Base-by-base conservation (phyloP, 164 flowering plant species). In the Litsea cubeba region DNA sequence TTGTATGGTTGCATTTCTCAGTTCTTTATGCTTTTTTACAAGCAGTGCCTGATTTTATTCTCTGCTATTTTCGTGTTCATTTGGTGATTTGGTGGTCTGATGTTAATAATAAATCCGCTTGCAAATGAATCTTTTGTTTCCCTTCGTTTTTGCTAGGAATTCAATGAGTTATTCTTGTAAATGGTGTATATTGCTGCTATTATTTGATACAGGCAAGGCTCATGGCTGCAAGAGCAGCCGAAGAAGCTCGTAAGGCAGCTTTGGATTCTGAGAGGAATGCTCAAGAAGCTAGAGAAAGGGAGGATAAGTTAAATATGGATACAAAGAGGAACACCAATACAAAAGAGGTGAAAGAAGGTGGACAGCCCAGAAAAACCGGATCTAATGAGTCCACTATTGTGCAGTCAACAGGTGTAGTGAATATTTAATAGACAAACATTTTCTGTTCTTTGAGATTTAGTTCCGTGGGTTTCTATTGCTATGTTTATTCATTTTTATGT, bases 231-330 rank as follows among this genome's bases (percentile, higher is more conserved):
- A 82, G 72, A 75, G 85, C 78, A 80, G 91, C 85, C 60, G 97
- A 91, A 82, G 88, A 83, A 78, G 90, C 84, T 77, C 86, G 81
- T 74, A 82, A 68, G 63, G 88, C 83, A 72, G 88, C 89, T 73
- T 65, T 85, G 76, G 97, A 89, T 84, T 89, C 89, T 84, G 93
- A 85, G 79, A 85, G 71, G 72, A 86, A 74, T 74, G 88, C 87
- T 40, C 83, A 84, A 84, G 97, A 89, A 85, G 89, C 89, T 78
- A 88, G 88, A 26, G 84, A 88, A 70, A 89, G 71, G 80, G 76
- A 79, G 75, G 89, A 88, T 69, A 22, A 74, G 73, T 12, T 26
- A 78, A 72, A 76, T 23, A 22, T 15, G 35, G 73, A 69, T 30
- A 40, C 6, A 4, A 68, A 72, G 71, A 46, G 2, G 40, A 75